Evolutionary conservation across 2,329 filamentous ascomycete species (phyloP).

Genomic region (Dactylellina drechsleri): DNA sequence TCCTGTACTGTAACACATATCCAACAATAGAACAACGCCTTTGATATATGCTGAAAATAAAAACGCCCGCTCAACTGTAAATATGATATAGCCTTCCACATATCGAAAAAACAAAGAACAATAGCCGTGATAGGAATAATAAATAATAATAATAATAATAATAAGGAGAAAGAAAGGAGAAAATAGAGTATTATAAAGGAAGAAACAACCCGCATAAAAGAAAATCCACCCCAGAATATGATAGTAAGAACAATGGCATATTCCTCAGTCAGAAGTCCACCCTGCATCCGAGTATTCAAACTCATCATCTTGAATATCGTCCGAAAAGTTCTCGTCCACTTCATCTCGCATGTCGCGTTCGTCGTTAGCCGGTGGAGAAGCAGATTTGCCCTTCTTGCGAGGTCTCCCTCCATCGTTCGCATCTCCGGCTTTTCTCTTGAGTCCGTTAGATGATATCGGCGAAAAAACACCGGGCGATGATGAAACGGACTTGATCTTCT

Average conservation of each 20-base stretch:
- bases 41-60: too few species aligned
- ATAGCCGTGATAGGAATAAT: too few species aligned
- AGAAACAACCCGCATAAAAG: background rate
- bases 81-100: too few species aligned
- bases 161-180: too few species aligned
- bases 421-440: background rate
- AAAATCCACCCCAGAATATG: background rate
- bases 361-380: constrained; percentile 2
- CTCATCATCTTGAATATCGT: constrained; percentile 27
- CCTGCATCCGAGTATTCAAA: constrained; percentile 52
- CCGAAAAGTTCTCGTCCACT: background rate
- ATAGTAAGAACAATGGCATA: background rate
- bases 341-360: constrained; percentile 5
- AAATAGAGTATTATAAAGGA: too few species aligned
- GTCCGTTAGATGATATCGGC: background rate
- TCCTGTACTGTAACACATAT: too few species aligned
- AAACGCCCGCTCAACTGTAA: too few species aligned
- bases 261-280: constrained; percentile 24
- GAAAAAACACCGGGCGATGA: background rate
- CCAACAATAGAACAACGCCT: too few species aligned
- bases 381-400: constrained; percentile 4
- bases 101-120: too few species aligned
- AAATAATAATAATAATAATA: too few species aligned
- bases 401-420: background rate
- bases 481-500: constrained; percentile 7